Conservation (phyloP, 805 yeast species). For the Ogataea trehaloabstinens region DNA sequence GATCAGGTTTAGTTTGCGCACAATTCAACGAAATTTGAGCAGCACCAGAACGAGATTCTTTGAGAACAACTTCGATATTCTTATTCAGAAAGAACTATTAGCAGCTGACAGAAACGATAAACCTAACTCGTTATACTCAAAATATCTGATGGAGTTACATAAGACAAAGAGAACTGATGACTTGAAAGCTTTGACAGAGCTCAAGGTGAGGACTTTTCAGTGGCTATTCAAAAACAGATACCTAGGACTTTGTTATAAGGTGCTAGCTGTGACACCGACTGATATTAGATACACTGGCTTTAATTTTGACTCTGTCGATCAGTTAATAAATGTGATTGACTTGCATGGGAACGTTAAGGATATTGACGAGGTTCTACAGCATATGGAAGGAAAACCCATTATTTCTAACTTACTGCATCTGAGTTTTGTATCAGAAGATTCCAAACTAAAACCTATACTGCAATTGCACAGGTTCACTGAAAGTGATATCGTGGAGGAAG, state of each 20-base stretch:
- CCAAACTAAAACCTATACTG: conserved; percentile 1
- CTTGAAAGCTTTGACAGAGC: neutral
- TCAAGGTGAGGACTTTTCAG: conserved; percentile 18
- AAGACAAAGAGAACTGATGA: neutral
- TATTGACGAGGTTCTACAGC: conserved; percentile 14
- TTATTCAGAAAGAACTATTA: conserved; percentile 10
- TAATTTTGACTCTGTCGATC: conserved; percentile 5
- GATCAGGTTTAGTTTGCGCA: conserved; percentile 9
- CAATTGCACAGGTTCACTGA: neutral
- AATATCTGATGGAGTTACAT: conserved; percentile 2
- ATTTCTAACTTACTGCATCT: conserved; percentile 4
- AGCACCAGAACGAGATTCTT: conserved; percentile 22
- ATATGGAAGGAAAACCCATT: conserved; percentile 9
- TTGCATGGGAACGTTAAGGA: conserved; percentile 19
- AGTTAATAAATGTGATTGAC: conserved; percentile 22
- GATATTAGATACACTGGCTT: conserved; percentile 15
- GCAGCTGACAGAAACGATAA: conserved; percentile 1
- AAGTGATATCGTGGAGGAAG: neutral
- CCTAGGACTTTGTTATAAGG: conserved; percentile 13
- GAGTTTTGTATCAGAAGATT: conserved; percentile 1
- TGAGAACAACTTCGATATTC: conserved; percentile 23
- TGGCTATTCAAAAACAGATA: conserved; percentile 21
- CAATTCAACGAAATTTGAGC: conserved; percentile 21
- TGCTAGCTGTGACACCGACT: conserved; percentile 5
- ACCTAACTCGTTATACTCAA: conserved; percentile 4